These are phyloP conservation scores for Gamsiella multidivaricata DNA, from an alignment of 192 early-diverging fungal genomes.

Conservation along the genomic window DNA sequence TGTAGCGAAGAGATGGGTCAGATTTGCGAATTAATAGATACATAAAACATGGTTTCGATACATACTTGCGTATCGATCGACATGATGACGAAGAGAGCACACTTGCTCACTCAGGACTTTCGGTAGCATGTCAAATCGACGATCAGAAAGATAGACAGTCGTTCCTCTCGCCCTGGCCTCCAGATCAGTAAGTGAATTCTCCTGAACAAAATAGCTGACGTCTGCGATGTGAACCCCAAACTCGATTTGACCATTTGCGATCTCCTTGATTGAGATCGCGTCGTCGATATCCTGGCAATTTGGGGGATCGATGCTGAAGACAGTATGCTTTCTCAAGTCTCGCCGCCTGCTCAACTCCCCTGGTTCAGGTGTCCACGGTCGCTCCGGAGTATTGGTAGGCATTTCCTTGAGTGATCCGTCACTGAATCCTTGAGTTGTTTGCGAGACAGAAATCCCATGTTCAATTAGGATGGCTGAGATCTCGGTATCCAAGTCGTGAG, in stretches of 20 bases:
- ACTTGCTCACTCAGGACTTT: constrained; percentile 76
- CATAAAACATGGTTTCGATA: no score
- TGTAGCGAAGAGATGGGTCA: no score
- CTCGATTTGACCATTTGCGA: constrained; percentile 63
- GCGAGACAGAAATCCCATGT: constrained; percentile 79
- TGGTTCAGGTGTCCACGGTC: constrained; percentile 65
- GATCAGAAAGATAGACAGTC: constrained; percentile 82
- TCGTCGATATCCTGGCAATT: constrained; percentile 88
- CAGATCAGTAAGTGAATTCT: constrained; percentile 70
- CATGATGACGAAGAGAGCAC: constrained; percentile 74
- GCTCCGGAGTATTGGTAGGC: constrained; percentile 63
- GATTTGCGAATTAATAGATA: no score
- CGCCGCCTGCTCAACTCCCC: constrained; percentile 39
- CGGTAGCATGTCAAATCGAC: constrained; percentile 86
- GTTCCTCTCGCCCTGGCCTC: constrained; percentile 80
- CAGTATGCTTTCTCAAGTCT: constrained; percentile 49
- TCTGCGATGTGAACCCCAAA: constrained; percentile 86
- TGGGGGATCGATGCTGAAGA: constrained; percentile 80
- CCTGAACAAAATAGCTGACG: constrained; percentile 74
- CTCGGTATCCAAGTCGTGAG: constrained; percentile 76
- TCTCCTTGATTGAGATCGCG: constrained; percentile 71
- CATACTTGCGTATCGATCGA: constrained; percentile 73
- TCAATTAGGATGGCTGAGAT: constrained; percentile 83
- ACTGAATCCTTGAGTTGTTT: constrained; percentile 75
- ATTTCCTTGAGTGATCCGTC: constrained; percentile 72